These are phyloP conservation scores for Yamadazyma trypodendri DNA, from an alignment of 1,139 yeast genomes.

Conservation along the genomic window DNA sequence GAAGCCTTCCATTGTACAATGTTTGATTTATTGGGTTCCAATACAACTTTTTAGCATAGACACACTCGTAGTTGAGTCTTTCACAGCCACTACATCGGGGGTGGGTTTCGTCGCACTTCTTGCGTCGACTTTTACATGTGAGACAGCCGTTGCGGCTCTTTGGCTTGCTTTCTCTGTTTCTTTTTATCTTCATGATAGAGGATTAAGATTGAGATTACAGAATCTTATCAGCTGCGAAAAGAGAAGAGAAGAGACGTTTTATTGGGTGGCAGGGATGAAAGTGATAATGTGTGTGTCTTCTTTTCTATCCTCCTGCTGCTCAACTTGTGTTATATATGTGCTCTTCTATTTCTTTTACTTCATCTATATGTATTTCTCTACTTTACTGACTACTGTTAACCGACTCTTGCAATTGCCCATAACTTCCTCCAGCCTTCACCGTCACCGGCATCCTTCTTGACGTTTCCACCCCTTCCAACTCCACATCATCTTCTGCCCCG, in stretches of 20 bases:
- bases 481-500: constrained; percentile 24
- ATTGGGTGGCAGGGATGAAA: no score
- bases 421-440: constrained; percentile 16
- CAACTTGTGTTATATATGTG: no score
- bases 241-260: no score
- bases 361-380: no score
- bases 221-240: no score
- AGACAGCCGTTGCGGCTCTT: constrained; percentile 54
- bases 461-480: neutral
- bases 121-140: constrained; percentile 67
- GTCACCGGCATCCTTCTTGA: constrained; percentile 2
- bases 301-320: no score
- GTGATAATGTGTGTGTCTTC: no score
- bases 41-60: constrained; percentile 12
- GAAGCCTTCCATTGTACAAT: constrained; percentile 1
- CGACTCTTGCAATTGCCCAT: constrained; percentile 13
- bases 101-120: constrained; percentile 64
- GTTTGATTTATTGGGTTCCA: constrained; percentile 14
- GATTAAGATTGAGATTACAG: no score
- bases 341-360: no score
- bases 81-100: constrained; percentile 62
- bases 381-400: constrained; percentile 15
- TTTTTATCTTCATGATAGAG: neutral
- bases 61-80: constrained; percentile 51
- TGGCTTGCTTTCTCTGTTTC: constrained; percentile 4